phyloP scores from a whole-genome alignment of 257 asterid genomes.

The Avicennia marina region DNA sequence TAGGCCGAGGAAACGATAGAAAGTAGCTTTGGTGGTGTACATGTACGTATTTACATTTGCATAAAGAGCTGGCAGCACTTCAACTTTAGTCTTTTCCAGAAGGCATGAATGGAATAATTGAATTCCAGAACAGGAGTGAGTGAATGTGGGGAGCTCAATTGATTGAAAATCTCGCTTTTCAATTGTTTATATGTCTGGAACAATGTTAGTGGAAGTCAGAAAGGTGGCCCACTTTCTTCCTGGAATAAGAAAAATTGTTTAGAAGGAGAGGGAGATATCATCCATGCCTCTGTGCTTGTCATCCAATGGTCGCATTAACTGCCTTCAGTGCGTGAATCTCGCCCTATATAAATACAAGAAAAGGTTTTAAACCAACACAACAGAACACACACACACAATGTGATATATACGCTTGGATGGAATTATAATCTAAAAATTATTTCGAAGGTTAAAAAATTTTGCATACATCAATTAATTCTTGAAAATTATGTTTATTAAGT shows the following conservation, averaged over 20 bases:
- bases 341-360: too few relatives aligned
- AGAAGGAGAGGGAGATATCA: conserved; percentile 20
- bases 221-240: conserved; percentile 35
- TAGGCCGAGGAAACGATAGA: conserved; percentile 19
- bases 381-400: too few relatives aligned
- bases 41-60: conserved; percentile 23
- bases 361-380: too few relatives aligned
- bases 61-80: conserved; percentile 33
- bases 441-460: too few relatives aligned
- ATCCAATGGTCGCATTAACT: conserved; percentile 39
- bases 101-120: conserved; percentile 41
- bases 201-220: conserved; percentile 71
- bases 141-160: conserved; percentile 39
- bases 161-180: conserved; percentile 59
- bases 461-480: too few relatives aligned
- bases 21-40: conserved; percentile 39
- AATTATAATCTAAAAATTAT: too few relatives aligned
- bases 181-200: conserved; percentile 62
- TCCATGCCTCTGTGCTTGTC: conserved; percentile 39
- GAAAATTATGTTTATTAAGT: too few relatives aligned
- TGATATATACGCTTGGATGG: too few relatives aligned
- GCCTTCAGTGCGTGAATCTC: too few relatives aligned
- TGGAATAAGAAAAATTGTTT: conserved; percentile 4
- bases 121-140: conserved; percentile 41
- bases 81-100: conserved; percentile 8